A percentile compares a stretch with the other conserved stretches of the same genome.
These are phyloP conservation scores for Oryza rufipogon DNA, from an alignment of 176 grass and related monocot genomes.

Conservation along the genomic window DNA sequence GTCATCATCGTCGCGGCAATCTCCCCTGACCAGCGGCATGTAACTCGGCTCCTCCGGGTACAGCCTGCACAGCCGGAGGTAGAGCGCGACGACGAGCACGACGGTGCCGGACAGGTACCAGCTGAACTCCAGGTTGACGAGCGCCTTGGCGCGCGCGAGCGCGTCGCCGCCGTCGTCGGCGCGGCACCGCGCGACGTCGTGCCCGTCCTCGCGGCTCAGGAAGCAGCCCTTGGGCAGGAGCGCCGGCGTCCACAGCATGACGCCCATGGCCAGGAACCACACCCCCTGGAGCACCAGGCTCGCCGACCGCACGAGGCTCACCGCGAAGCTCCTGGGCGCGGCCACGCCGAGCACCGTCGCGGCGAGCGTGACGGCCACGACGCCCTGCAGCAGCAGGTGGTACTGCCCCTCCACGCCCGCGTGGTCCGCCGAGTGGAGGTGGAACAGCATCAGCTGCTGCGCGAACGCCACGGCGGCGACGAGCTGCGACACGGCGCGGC, in stretches of 20 bases:
- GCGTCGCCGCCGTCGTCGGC: slow-evolving; percentile 41
- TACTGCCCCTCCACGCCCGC: slow-evolving; percentile 88
- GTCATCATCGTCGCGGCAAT: not conserved
- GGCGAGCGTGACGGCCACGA: slow-evolving; percentile 67
- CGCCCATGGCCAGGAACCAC: slow-evolving; percentile 83
- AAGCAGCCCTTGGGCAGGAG: slow-evolving; percentile 78
- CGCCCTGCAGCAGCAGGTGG: slow-evolving; percentile 78
- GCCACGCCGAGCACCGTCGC: slow-evolving; percentile 65
- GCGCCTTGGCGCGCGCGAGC: slow-evolving; percentile 68
- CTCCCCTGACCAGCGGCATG: slow-evolving; percentile 63
- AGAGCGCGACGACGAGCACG: slow-evolving; percentile 61
- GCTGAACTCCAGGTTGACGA: slow-evolving; percentile 95
- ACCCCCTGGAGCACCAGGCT: slow-evolving; percentile 82
- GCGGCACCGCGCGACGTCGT: slow-evolving; percentile 72
- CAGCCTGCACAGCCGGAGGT: slow-evolving; percentile 50
- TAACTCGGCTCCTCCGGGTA: slow-evolving; percentile 76
- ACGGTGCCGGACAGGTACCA: slow-evolving; percentile 72
- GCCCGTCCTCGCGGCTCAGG: slow-evolving; percentile 74
- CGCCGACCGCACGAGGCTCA: slow-evolving; percentile 68
- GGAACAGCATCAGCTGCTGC: slow-evolving; percentile 83
- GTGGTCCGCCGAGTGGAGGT: slow-evolving; percentile 83
- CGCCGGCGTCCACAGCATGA: slow-evolving; percentile 89
- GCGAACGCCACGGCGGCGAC: slow-evolving; percentile 57
- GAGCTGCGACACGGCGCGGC: slow-evolving; percentile 55
- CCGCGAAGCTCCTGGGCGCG: slow-evolving; percentile 52